A percentile compares a stretch with the other conserved stretches of the same genome.
Evolutionary conservation across 2,329 filamentous ascomycete genomes (phyloP).

Genomic region (Neonectria neomacrospora): DNA sequence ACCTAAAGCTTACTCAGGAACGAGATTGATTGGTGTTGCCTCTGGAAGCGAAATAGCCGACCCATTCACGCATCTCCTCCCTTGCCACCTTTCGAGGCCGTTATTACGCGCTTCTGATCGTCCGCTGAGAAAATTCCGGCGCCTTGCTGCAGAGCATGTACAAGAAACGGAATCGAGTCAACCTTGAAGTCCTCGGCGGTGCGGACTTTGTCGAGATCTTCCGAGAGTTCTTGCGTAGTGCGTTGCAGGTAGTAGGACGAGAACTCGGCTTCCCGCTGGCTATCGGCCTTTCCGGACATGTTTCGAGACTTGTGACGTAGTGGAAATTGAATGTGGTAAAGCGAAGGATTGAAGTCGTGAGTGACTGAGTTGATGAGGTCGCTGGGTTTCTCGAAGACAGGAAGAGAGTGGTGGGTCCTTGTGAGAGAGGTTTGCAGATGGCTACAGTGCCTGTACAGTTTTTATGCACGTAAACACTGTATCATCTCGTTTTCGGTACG

Average conservation of each 20-base stretch:
- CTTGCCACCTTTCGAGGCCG: constrained; percentile 27
- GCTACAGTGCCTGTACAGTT: background rate
- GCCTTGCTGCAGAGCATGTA: constrained; percentile 76
- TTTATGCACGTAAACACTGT: background rate
- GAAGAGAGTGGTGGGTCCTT: background rate
- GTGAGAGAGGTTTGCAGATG: constrained; percentile 6
- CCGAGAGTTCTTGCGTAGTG: constrained; percentile 75
- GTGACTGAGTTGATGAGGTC: background rate
- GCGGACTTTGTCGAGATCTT: constrained; percentile 78
- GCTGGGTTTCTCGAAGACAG: background rate
- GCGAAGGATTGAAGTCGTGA: background rate
- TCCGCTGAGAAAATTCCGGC: constrained; percentile 65
- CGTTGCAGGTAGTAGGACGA: constrained; percentile 75
- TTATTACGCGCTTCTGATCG: constrained; percentile 50
- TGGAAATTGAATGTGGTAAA: background rate
- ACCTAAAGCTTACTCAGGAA: no score
- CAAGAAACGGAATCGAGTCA: constrained; percentile 71
- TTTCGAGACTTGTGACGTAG: background rate
- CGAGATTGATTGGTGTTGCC: background rate
- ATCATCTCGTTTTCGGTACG: no score
- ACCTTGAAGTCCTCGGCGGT: constrained; percentile 75
- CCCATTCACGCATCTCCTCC: constrained; percentile 29
- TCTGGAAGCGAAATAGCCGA: background rate
- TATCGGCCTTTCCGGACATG: constrained; percentile 36
- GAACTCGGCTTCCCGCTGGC: constrained; percentile 57